Conservation (phyloP, 495 filamentous ascomycete species). For the Penicillium diatomitis region DNA sequence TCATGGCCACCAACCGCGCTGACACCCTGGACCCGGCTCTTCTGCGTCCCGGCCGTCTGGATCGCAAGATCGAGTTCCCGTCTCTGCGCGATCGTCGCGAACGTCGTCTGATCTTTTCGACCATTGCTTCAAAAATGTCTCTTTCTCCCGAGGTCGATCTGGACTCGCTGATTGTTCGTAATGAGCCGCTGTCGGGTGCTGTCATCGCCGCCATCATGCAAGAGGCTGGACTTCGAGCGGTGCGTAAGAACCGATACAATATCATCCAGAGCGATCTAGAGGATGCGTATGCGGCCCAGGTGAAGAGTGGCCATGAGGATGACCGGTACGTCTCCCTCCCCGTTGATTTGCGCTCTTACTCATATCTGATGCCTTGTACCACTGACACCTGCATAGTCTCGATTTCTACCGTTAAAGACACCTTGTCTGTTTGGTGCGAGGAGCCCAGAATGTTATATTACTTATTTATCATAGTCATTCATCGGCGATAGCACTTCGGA, state of each 20-base stretch:
- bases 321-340: slow-evolving; percentile 34
- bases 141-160: slow-evolving; percentile 92
- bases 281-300: slow-evolving; percentile 90
- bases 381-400: slow-evolving; percentile 28
- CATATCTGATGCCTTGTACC: neutral
- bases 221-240: slow-evolving; percentile 89
- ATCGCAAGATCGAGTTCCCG: slow-evolving; percentile 98
- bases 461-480: slow-evolving; percentile 11
- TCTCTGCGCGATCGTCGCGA: slow-evolving; percentile 83
- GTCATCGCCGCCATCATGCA: slow-evolving; percentile 99
- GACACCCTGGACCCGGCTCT: slow-evolving; percentile 94
- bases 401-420: slow-evolving; percentile 49
- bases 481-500: slow-evolving; percentile 20
- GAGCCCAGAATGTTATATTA: slow-evolving; percentile 28
- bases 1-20: slow-evolving; percentile 98
- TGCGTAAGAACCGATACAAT: slow-evolving; percentile 97
- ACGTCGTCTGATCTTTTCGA: slow-evolving; percentile 89
- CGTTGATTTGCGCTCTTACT: neutral
- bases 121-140: slow-evolving; percentile 94
- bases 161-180: slow-evolving; percentile 89
- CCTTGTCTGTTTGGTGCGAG: neutral
- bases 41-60: slow-evolving; percentile 86
- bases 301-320: slow-evolving; percentile 76
- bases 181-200: slow-evolving; percentile 89
- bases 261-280: slow-evolving; percentile 95